These are phyloP conservation scores for Chytriomyces confervae DNA, from an alignment of 192 early-diverging fungal genomes.

Conservation along the genomic window DNA sequence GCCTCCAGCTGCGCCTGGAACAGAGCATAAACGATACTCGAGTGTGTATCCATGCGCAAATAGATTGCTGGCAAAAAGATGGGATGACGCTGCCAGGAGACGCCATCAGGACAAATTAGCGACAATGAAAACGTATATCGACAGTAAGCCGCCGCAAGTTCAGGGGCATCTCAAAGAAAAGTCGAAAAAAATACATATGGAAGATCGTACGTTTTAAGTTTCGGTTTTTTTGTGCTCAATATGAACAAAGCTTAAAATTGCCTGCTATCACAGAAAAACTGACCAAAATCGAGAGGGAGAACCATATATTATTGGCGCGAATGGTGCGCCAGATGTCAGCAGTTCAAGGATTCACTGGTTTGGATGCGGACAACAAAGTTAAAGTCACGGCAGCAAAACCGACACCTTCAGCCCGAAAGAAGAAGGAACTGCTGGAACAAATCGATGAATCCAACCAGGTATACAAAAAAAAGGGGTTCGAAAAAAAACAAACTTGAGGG, in stretches of 20 bases:
- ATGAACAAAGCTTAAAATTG: background rate
- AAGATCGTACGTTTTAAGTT: conserved; percentile 34
- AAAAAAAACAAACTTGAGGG: too few relatives aligned
- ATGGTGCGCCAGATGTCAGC: conserved; percentile 51
- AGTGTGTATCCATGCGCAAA: conserved; percentile 51
- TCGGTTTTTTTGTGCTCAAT: conserved; percentile 2
- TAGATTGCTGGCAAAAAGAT: conserved; percentile 54
- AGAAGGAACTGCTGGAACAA: conserved; percentile 34
- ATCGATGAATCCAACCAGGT: conserved; percentile 54
- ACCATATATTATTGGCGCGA: conserved; percentile 52
- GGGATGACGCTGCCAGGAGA: conserved; percentile 52
- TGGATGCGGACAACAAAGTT: conserved; percentile 34
- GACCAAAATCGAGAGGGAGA: conserved; percentile 49
- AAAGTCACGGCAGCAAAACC: conserved; percentile 40
- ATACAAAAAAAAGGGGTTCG: background rate
- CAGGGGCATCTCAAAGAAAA: conserved; percentile 46
- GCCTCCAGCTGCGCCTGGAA: conserved; percentile 46
- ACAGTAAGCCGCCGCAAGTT: conserved; percentile 45
- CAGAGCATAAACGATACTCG: conserved; percentile 47
- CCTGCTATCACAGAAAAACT: conserved; percentile 37
- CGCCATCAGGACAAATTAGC: conserved; percentile 53
- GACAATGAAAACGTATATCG: conserved; percentile 54
- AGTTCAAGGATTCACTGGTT: conserved; percentile 43
- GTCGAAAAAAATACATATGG: conserved; percentile 42
- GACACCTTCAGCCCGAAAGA: conserved; percentile 37